Evolutionary conservation across 768 basidiomycete genomes (phyloP), one percentile per base, ranked within the genome.

Genomic region (Sutorius australiensis): DNA sequence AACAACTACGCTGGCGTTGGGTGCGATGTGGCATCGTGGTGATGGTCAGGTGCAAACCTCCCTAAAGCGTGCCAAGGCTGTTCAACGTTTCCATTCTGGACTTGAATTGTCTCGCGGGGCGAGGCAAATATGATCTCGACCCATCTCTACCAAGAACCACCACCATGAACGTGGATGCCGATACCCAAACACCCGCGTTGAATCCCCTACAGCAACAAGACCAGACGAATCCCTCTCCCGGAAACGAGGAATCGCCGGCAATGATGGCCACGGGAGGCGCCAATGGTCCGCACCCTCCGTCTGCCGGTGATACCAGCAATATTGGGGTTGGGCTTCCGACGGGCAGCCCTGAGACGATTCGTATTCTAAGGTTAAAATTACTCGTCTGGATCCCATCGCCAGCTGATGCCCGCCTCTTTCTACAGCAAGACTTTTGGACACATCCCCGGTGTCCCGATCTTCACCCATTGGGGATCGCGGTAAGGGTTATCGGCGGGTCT

Each of bases 381-480:
- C 32, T 39, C 37, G 21, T 21, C 38, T 24, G 30, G 24, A 44
- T 48, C 32, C 19, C 9, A 54, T 48, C 41, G 13, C 8, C 32
- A 7, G 2, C 19, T 13, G 21, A 55, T 24, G 0, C 16, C 28
- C 10, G 5, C 40, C 21, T 24, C 30, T 46, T 6, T 39, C 33
- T 9, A 11, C 43, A 68, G 67, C 24, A 55, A 50, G 46, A 54
- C 28, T 1, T 67, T 67, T 17, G 68, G 67, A 13, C 28, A 53
- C 33, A 68, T 70, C 19, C 67, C 64, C 2, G 45, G 49, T 16
- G 41, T 68, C 31, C 50, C 51, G 1, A 38, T 68, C 6, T 68
- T 70, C n/a, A 39, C 58, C 6, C 2, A 13, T 1, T 68, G 64
- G 62, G 7, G 41, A 0, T 43, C 0, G 0, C 67, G 64, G 68